Conservation (phyloP, 139 green algal species). For the Chlorella sp. region DNA sequence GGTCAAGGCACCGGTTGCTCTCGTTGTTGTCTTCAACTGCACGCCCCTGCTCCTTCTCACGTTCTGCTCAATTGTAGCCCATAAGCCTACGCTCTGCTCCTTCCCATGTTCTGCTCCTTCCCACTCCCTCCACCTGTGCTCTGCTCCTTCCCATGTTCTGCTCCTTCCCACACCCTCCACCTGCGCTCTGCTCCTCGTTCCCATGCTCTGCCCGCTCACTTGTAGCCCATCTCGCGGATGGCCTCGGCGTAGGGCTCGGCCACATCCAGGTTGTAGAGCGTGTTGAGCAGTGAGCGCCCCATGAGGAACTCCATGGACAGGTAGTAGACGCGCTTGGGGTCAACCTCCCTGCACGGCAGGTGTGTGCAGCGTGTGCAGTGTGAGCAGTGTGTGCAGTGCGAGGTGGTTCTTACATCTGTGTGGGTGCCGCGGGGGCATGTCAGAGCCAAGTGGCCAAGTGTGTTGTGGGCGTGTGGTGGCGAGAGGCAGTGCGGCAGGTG, state of each 20-base stretch:
- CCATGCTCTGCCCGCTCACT: constrained; percentile 12
- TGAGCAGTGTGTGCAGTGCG: too few species aligned
- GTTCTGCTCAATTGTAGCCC: too few species aligned
- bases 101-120: background rate
- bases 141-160: background rate
- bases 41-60: too few species aligned
- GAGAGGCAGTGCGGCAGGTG: too few species aligned
- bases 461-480: too few species aligned
- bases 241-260: constrained; percentile 73
- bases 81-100: background rate
- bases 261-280: constrained; percentile 92
- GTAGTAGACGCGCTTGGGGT: constrained; percentile 97
- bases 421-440: too few species aligned
- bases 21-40: too few species aligned
- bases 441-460: too few species aligned
- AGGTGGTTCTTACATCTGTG: too few species aligned
- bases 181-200: background rate
- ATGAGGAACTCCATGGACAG: constrained; percentile 98
- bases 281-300: constrained; percentile 89
- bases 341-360: constrained; percentile 52
- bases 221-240: constrained; percentile 43
- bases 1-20: too few species aligned
- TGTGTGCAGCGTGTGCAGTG: background rate
- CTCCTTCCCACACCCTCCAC: background rate
- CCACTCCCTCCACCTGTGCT: background rate